Evolutionary conservation across 306 rosid species (phyloP).

Genomic region (Rosa lucieae): DNA sequence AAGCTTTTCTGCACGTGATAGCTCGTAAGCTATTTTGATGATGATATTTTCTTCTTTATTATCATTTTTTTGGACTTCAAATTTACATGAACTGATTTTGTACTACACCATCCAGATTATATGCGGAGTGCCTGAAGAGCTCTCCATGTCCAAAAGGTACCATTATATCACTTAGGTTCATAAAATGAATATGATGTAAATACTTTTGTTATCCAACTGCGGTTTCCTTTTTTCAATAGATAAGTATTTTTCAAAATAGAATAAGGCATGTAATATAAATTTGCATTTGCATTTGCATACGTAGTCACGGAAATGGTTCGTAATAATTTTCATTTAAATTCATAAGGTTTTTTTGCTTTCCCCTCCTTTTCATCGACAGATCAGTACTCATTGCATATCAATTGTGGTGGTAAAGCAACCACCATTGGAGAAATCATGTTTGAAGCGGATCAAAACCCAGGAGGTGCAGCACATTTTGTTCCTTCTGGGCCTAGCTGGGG

Average conservation of each 20-base stretch:
- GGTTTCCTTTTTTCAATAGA: neutral
- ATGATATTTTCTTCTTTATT: neutral
- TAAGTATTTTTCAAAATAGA: neutral
- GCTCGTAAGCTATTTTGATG: conserved; percentile 21
- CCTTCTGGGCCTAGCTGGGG: conserved; percentile 38
- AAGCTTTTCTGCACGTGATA: conserved; percentile 2
- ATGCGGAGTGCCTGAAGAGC: neutral
- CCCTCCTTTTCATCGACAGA: neutral
- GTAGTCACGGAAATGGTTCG: neutral
- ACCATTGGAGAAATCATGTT: neutral
- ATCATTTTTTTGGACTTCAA: neutral
- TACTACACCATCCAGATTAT: neutral
- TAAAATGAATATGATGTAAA: neutral
- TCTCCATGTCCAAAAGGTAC: conserved; percentile 27
- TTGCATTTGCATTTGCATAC: neutral
- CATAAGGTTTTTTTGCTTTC: neutral
- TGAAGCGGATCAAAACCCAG: neutral
- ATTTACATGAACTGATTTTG: neutral
- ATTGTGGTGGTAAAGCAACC: conserved; percentile 6
- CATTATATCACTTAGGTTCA: neutral
- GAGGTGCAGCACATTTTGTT: neutral
- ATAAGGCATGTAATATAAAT: neutral
- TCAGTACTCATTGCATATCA: conserved; percentile 10
- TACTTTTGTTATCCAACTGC: neutral
- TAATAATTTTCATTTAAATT: neutral